phyloP scores from a whole-genome alignment of 1,139 yeast species.

The Geotrichum europaeum region DNA sequence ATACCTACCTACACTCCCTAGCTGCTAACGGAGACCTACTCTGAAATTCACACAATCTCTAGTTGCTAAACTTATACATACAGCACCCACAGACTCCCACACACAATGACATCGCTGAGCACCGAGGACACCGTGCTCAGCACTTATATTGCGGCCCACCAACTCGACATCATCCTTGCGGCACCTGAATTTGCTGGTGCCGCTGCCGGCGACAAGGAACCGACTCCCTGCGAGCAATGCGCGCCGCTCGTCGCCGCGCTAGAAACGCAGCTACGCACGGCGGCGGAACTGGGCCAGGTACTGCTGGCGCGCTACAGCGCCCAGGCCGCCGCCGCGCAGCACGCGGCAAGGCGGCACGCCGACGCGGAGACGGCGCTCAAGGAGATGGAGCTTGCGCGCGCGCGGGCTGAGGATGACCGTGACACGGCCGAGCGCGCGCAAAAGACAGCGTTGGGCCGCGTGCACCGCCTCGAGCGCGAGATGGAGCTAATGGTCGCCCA shows the following conservation, averaged over 20 bases:
- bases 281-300: constrained; percentile 30
- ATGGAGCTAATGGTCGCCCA: constrained; percentile 16
- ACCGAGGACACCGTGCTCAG: constrained; percentile 5
- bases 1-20: too few species aligned
- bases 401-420: constrained; percentile 18
- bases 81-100: neutral
- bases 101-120: neutral
- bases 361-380: constrained; percentile 17
- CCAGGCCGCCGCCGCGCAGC: constrained; percentile 18
- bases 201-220: neutral
- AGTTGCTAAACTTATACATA: neutral
- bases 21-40: neutral
- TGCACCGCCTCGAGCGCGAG: constrained; percentile 13
- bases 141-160: constrained; percentile 11
- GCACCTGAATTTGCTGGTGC: neutral
- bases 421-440: constrained; percentile 15
- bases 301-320: constrained; percentile 23
- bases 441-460: neutral
- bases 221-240: neutral
- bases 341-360: constrained; percentile 19
- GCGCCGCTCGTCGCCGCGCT: constrained; percentile 18
- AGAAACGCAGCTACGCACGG: constrained; percentile 24
- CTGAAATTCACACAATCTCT: neutral
- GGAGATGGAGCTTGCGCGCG: constrained; percentile 20
- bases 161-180: constrained; percentile 11